Base-by-base conservation (phyloP, 2,329 filamentous ascomycete genomes). In the Colletotrichum agaves region DNA sequence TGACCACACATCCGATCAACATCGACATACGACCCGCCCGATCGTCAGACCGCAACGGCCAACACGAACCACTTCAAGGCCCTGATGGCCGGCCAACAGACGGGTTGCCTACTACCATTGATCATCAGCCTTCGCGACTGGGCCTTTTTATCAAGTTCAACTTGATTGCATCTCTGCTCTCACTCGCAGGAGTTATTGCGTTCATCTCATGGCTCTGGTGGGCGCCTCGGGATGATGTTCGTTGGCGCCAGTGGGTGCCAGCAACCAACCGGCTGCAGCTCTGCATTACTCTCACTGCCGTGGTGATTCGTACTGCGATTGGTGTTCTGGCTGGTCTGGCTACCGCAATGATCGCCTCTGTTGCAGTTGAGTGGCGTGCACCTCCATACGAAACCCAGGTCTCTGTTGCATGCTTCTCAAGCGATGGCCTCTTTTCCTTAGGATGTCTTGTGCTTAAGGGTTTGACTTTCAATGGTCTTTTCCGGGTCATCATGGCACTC, bases 321-420 rank as follows among this genome's bases (percentile, higher is more conserved):
- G 35, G 55, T 5, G 6, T 53, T 15, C 62, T 65, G 5, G 62
- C 55, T 3, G 44, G 19, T 12, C 8, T 35, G 3, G 55, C 62
- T 6, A 65, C 55, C 7, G 21, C 46, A 17, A 65, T 65, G 62
- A 31, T 60, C n/a, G 46, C 55, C 5, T 60, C 62, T 37, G 33
- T 49, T 10, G 62, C 62, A 3, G 39, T 65, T 12, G 62, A 65
- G 15, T 47, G 62, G 2, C 44, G 46, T 61, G 6, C 21, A 58
- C 6, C 31, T 56, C 10, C 35, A 17, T 13, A 33, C 50, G 2
- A 0, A 27, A 6, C 23, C 7, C 23, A 27, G 23, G 23, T 6
- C 5, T 27, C 3, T 27, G 3, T 27, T 27, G 3, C 4, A 27
- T 6, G 23, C 7, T 27, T 27, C 23, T n/a, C 4, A 27, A 27